phyloP scores from a whole-genome alignment of 2,329 filamentous ascomycete genomes.

The Colletotrichum endophyticum region DNA sequence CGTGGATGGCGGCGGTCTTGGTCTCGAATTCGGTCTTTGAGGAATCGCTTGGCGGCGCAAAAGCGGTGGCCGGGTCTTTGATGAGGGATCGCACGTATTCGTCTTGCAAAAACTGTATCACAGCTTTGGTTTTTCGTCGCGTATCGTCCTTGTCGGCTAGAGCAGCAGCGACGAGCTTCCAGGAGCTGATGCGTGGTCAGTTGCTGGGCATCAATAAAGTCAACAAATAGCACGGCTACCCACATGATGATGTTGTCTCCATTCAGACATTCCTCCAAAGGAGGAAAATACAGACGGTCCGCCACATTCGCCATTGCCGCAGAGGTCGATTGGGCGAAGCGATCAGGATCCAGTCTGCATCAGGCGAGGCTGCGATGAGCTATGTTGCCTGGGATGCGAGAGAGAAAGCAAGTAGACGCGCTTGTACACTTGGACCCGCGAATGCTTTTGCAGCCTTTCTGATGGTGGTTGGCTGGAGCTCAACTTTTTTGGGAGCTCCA shows the following conservation, averaged over 20 bases:
- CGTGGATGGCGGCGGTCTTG: constrained; percentile 85
- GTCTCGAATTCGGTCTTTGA: constrained; percentile 79
- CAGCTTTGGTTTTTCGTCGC: constrained; percentile 55
- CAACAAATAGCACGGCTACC: constrained; percentile 37
- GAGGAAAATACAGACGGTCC: constrained; percentile 78
- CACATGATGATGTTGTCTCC: constrained; percentile 83
- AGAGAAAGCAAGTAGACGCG: constrained; percentile 21
- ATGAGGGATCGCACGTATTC: constrained; percentile 72
- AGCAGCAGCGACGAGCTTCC: constrained; percentile 64
- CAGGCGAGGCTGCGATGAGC: constrained; percentile 20
- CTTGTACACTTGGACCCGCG: constrained; percentile 14
- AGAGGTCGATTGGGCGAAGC: constrained; percentile 30
- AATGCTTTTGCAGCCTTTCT: constrained; percentile 21
- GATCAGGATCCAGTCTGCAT: constrained; percentile 20
- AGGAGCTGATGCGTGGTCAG: constrained; percentile 52
- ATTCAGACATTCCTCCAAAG: constrained; percentile 83
- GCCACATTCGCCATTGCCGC: constrained; percentile 73
- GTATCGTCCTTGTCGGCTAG: constrained; percentile 61
- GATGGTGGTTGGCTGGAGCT: constrained; percentile 15
- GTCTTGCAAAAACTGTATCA: constrained; percentile 75
- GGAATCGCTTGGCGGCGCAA: constrained; percentile 64
- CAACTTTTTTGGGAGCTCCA: constrained; percentile 18
- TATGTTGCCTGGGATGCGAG: constrained; percentile 31
- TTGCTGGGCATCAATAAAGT: background rate
- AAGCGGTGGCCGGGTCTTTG: constrained; percentile 71